Evolutionary conservation across 1,284 basidiomycete genomes (phyloP), one percentile per base, ranked within the genome.

Genomic region (Baeospora myosura): DNA sequence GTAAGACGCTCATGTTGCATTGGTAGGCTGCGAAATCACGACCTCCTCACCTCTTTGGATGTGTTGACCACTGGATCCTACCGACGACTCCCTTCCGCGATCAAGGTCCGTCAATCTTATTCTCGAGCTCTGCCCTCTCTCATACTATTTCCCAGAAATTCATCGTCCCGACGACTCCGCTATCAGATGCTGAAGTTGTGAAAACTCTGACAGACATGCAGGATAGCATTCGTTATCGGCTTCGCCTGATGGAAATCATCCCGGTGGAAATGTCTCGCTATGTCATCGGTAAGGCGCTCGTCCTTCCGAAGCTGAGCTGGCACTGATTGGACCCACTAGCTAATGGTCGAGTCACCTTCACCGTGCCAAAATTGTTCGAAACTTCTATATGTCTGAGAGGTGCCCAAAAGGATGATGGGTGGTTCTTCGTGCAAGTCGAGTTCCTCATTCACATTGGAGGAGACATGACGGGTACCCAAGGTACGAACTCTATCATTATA

Each of bases 1-100:
- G 1, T 26, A 41, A 22, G 35, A 14, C 40, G 38, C 41, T 32
- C 42, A 35, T 40, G 40, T 36, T 10, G 5, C 20, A 42, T 47
- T 4, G 22, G 17, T 47, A 88, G 89, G 57, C 72, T 90, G 17
- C 76, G 89, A 42, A 94, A 93, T 57, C 88, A 91, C 50, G 92
- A 95, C 58, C 68, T 94, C n/a, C 68, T 89, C 8, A 91, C 89
- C 1, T 91, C 91, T 14, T 65, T 94, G 38, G 86, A 91, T 51
- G 87, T 94, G 37, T 69, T 94, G 17, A 85, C 85, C 1, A 82
- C 81, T 12, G 90, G 90, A 1, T 80, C 84, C 22, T 94, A 94
- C 54, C 69, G 77, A 36, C 69, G 88, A 32, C 72, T 94, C 14
- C 91, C 91, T 6, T 71, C 78, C 8, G 72, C 69, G 46, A 86